These are phyloP conservation scores for Dalbergia oliveri DNA, from an alignment of 306 rosid species.

Conservation along the genomic window DNA sequence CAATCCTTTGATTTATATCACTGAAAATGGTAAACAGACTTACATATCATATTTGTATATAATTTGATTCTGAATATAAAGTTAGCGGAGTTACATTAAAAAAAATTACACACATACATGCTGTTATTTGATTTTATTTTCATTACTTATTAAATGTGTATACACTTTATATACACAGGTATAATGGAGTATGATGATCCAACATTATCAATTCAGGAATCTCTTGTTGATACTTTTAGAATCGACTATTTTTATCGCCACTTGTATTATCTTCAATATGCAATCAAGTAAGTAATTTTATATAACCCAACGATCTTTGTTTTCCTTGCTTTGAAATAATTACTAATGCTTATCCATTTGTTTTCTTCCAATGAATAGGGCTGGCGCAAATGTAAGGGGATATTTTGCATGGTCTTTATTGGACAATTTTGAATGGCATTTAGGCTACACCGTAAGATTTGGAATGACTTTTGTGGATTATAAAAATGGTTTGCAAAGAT, in stretches of 20 bases:
- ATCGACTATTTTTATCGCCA: conserved; percentile 58
- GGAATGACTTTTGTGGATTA: no score
- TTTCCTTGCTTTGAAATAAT: no score
- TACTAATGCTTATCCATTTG: no score
- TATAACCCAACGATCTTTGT: no score
- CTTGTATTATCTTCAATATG: conserved; percentile 54
- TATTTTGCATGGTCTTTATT: no score
- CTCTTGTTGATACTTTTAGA: conserved; percentile 57
- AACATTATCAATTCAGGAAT: conserved; percentile 49
- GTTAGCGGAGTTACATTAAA: not conserved
- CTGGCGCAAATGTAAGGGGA: no score
- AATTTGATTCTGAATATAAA: not conserved
- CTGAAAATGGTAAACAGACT: conserved; percentile 59
- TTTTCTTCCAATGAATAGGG: no score
- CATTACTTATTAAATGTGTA: not conserved
- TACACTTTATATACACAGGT: conserved; percentile 43
- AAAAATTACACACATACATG: no score
- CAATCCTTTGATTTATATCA: conserved; percentile 66
- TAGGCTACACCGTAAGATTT: no score
- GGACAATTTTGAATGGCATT: no score
- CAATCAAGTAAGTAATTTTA: conserved; percentile 56
- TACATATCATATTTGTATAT: not conserved
- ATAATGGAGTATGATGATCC: conserved; percentile 58
- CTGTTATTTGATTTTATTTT: not conserved
- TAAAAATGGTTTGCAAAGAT: no score